phyloP scores from a whole-genome alignment of 1,284 basidiomycete species.

The Melampsora larici-populina region DNA sequence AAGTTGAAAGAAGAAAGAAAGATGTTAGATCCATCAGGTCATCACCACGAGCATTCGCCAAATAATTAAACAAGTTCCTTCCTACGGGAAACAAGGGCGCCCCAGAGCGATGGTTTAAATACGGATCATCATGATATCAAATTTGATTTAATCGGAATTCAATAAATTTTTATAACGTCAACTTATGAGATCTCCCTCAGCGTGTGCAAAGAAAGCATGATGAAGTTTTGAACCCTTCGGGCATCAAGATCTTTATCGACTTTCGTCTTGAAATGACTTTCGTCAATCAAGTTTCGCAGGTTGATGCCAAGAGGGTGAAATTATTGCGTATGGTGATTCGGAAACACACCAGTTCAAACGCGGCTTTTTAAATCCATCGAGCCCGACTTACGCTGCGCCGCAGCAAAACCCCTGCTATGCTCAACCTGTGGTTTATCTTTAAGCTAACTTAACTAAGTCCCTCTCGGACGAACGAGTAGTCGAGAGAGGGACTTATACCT shows the following conservation, averaged over 20 bases:
- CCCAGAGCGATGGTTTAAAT: constrained; percentile 30
- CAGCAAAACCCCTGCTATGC: background rate
- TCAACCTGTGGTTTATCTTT: background rate
- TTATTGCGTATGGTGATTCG: constrained; percentile 2
- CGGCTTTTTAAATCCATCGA: background rate
- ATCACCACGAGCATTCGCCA: constrained; percentile 35
- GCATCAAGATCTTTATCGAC: background rate
- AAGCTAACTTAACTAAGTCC: no score
- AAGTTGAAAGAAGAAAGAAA: no score
- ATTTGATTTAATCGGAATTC: background rate
- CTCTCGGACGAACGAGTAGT: no score
- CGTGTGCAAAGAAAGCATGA: constrained; percentile 21
- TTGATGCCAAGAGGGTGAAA: constrained; percentile 29
- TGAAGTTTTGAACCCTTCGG: background rate
- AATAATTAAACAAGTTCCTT: constrained; percentile 28
- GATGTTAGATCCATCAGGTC: constrained; percentile 41
- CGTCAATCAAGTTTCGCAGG: constrained; percentile 7
- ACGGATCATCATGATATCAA: background rate
- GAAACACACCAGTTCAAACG: background rate
- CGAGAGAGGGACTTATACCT: no score
- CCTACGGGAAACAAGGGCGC: constrained; percentile 39
- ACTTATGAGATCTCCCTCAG: constrained; percentile 32
- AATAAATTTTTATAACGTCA: constrained; percentile 17
- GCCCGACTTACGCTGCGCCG: background rate
- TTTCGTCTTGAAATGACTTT: background rate